Evolutionary conservation across 257 asterid genomes (phyloP).

Genomic region (Scutellaria baicalensis): DNA sequence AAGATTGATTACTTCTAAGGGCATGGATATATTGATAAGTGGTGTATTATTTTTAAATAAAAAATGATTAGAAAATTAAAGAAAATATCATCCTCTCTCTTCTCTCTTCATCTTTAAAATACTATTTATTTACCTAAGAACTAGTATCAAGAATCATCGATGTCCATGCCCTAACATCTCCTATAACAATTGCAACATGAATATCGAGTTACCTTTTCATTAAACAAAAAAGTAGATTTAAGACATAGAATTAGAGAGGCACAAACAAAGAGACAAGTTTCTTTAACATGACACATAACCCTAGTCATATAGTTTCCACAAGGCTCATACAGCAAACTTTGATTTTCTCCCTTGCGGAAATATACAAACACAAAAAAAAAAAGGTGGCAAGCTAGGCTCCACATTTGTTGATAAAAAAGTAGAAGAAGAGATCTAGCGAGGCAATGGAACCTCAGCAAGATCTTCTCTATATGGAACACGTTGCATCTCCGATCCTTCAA

Average conservation of each 20-base stretch:
- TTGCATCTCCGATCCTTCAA: constrained; percentile 14
- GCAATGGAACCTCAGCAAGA: constrained; percentile 49
- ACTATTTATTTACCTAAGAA: too few species aligned
- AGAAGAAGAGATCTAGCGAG: too few species aligned
- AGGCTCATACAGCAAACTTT: neutral
- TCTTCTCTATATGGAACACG: constrained; percentile 57
- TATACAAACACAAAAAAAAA: neutral
- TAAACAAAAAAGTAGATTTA: neutral
- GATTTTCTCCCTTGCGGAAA: neutral
- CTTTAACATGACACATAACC: neutral
- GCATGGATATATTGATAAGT: too few species aligned
- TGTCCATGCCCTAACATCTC: too few species aligned
- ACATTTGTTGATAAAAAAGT: neutral
- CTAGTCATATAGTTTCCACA: neutral
- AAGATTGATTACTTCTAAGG: too few species aligned
- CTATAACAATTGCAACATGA: too few species aligned
- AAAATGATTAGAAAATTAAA: too few species aligned
- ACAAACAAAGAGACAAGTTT: neutral
- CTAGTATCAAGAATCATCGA: too few species aligned
- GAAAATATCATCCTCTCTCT: too few species aligned
- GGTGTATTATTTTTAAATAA: too few species aligned
- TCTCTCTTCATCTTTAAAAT: too few species aligned
- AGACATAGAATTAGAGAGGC: neutral
- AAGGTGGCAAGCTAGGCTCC: neutral
- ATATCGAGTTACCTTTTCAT: neutral